Conservation (phyloP, 768 basidiomycete genomes). For the Calocybe cyanea region DNA sequence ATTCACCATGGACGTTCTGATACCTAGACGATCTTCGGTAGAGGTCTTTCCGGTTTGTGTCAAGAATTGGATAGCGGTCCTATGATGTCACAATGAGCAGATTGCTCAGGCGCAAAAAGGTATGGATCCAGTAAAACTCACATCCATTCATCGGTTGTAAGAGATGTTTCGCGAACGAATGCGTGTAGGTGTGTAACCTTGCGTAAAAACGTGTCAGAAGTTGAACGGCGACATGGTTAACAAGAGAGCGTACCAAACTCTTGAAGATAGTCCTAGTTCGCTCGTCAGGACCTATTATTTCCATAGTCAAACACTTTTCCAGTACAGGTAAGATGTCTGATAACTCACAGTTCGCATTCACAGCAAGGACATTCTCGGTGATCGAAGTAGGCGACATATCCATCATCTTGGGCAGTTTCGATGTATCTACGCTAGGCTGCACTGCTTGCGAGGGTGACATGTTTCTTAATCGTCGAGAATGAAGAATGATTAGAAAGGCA, state of each 20-base stretch:
- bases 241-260: slow-evolving; percentile 28
- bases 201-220: slow-evolving; percentile 7
- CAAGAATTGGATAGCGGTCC: slow-evolving; percentile 69
- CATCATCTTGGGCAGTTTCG: too few species aligned
- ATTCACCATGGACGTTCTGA: slow-evolving; percentile 6
- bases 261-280: slow-evolving; percentile 41
- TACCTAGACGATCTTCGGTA: slow-evolving; percentile 59
- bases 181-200: slow-evolving; percentile 69
- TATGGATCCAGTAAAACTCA: slow-evolving; percentile 15
- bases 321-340: background rate
- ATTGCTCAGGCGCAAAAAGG: background rate
- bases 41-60: slow-evolving; percentile 73
- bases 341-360: slow-evolving; percentile 33
- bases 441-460: too few species aligned
- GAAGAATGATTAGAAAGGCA: too few species aligned
- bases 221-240: background rate
- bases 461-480: too few species aligned
- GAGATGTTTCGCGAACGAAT: slow-evolving; percentile 66
- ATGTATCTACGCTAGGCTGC: too few species aligned
- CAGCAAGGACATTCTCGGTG: slow-evolving; percentile 35
- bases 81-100: slow-evolving; percentile 13
- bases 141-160: slow-evolving; percentile 89
- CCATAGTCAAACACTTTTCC: background rate
- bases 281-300: slow-evolving; percentile 30
- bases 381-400: slow-evolving; percentile 36